Evolutionary conservation across 2,329 filamentous ascomycete genomes (phyloP).

Genomic region (Emericellopsis atlantica): DNA sequence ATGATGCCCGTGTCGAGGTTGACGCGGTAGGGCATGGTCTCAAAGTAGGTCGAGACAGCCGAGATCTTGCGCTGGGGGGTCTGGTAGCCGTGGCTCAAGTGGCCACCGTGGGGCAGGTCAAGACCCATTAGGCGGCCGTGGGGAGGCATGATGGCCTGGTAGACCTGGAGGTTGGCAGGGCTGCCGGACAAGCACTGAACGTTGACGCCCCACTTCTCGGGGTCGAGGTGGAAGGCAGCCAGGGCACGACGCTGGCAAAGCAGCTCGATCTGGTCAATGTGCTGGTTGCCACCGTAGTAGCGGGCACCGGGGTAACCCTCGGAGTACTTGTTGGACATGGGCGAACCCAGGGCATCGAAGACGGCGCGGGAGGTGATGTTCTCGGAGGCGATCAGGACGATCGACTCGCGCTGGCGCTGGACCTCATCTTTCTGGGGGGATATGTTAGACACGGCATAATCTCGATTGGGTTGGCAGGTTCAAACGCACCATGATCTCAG

Average conservation of each 20-base stretch:
- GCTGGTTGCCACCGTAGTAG: conserved; percentile 98
- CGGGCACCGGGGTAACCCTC: conserved; percentile 96
- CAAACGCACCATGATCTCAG: conserved; percentile 77
- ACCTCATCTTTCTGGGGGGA: conserved; percentile 68
- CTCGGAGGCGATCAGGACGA: conserved; percentile 97
- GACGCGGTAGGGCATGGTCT: conserved; percentile 94
- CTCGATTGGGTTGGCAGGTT: too few relatives aligned
- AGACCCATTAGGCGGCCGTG: conserved; percentile 96
- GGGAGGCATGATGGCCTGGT: conserved; percentile 91
- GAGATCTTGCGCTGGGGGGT: conserved; percentile 95
- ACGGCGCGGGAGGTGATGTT: conserved; percentile 98
- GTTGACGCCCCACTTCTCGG: conserved; percentile 94
- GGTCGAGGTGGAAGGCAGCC: conserved; percentile 75
- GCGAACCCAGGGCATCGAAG: conserved; percentile 89
- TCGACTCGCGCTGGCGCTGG: conserved; percentile 94
- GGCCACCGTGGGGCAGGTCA: conserved; percentile 86
- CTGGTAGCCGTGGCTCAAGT: conserved; percentile 95
- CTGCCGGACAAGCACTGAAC: conserved; percentile 88
- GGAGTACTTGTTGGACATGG: conserved; percentile 99
- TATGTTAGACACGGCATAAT: conserved; percentile 13
- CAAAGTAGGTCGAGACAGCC: conserved; percentile 95
- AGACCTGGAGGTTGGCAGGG: conserved; percentile 95
- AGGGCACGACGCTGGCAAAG: conserved; percentile 92
- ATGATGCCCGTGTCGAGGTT: conserved; percentile 86
- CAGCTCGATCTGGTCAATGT: conserved; percentile 92